Percentiles rank a stretch among this genome's conserved stretches.
Conservation (phyloP, 2,329 filamentous ascomycete genomes). For the Nectriaceae sp. region DNA sequence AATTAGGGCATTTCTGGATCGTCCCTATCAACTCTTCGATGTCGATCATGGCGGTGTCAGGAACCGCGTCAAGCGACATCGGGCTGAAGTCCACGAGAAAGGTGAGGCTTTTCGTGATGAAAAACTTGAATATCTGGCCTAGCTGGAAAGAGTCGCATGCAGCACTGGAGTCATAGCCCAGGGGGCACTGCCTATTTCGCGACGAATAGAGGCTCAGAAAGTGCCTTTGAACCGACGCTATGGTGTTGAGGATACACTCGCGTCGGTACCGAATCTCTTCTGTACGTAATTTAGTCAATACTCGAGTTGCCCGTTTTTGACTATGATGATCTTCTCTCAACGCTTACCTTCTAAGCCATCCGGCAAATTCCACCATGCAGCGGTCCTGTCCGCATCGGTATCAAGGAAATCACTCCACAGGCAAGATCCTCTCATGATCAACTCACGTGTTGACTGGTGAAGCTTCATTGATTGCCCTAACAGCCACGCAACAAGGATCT, state of each 20-base stretch:
- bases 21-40: constrained; percentile 60
- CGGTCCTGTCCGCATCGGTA: constrained; percentile 31
- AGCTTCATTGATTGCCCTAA: constrained; percentile 64
- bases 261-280: constrained; percentile 69
- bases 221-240: constrained; percentile 69
- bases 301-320: not conserved
- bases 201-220: constrained; percentile 70
- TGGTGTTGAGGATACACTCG: constrained; percentile 65
- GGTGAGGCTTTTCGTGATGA: constrained; percentile 61
- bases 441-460: constrained; percentile 61
- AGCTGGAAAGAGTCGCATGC: constrained; percentile 79
- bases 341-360: constrained; percentile 65
- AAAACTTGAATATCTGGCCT: constrained; percentile 75
- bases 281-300: constrained; percentile 29
- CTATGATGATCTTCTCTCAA: not conserved
- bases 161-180: constrained; percentile 72
- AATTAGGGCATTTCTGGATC: constrained; percentile 67
- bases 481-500: constrained; percentile 66
- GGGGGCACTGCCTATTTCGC: constrained; percentile 66
- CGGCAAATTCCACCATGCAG: constrained; percentile 74
- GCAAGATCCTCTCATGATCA: constrained; percentile 66
- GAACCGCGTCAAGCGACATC: constrained; percentile 44
- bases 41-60: constrained; percentile 58
- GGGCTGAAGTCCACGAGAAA: constrained; percentile 59
- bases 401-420: constrained; percentile 52